Percentiles rank a stretch among this genome's conserved stretches.
Evolutionary conservation across 345 rosid species (phyloP).

Genomic region (Euphorbia pulcherrima): DNA sequence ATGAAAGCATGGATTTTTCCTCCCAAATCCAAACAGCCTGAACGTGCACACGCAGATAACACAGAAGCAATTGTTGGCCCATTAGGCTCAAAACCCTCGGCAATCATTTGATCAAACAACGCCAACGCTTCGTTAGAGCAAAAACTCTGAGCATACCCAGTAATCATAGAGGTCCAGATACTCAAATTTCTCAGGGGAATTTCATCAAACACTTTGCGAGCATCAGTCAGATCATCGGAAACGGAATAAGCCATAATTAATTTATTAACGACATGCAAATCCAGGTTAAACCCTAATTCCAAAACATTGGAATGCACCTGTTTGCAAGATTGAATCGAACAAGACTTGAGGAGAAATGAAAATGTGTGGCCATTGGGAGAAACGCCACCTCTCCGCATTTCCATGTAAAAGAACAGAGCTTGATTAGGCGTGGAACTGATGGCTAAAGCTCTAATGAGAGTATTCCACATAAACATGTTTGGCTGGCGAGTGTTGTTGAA

Average conservation of each 20-base stretch:
- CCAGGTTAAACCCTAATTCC: constrained; percentile 22
- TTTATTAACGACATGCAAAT: constrained; percentile 23
- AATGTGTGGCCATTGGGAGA: constrained; percentile 21
- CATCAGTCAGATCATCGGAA: constrained; percentile 9
- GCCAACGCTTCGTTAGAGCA: constrained; percentile 19
- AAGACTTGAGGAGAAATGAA: constrained; percentile 25
- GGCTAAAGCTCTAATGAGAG: constrained; percentile 27
- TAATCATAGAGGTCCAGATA: constrained; percentile 26
- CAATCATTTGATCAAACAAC: constrained; percentile 26
- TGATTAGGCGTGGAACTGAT: constrained; percentile 2
- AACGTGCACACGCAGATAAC: constrained; percentile 27
- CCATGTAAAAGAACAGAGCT: constrained; percentile 15
- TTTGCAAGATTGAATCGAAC: constrained; percentile 15
- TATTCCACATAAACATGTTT: constrained; percentile 28
- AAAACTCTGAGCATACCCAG: constrained; percentile 27
- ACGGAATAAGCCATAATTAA: constrained; percentile 19
- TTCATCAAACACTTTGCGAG: constrained; percentile 22
- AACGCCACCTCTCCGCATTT: constrained; percentile 14
- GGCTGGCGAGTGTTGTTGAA: constrained; percentile 18
- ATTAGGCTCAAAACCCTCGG: constrained; percentile 23
- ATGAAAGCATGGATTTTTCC: constrained; percentile 17
- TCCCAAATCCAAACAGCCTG: constrained; percentile 26
- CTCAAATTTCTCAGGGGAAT: constrained; percentile 12
- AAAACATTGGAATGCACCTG: constrained; percentile 23
- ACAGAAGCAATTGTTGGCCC: constrained; percentile 27